These are phyloP conservation scores for Macaranga tanarius DNA, from an alignment of 441 rosid species.

Conservation along the genomic window DNA sequence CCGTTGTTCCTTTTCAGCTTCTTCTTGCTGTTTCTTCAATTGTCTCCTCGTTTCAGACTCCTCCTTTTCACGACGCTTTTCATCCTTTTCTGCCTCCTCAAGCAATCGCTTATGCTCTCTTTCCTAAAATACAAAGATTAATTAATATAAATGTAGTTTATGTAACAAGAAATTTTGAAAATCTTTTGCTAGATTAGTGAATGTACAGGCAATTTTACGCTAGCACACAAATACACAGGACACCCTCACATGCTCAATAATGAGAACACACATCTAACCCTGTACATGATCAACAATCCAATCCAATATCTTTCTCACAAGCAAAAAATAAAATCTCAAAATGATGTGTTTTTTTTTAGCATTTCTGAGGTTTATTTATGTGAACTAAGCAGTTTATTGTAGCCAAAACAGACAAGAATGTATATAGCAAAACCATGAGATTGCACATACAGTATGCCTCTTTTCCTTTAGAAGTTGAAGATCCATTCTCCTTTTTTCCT, in stretches of 20 bases:
- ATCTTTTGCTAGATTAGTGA: background rate
- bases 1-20: conserved; percentile 65
- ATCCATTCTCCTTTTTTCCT: conserved; percentile 69
- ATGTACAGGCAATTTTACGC: background rate
- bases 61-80: conserved; percentile 60
- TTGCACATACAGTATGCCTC: conserved; percentile 49
- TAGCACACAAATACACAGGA: too few relatives aligned
- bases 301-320: background rate
- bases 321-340: background rate
- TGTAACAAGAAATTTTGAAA: background rate
- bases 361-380: background rate
- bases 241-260: background rate
- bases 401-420: background rate
- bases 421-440: background rate
- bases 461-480: conserved; percentile 62
- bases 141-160: background rate
- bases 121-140: conserved; percentile 44
- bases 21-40: conserved; percentile 71
- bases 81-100: conserved; percentile 59
- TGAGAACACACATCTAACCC: background rate
- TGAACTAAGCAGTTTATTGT: background rate
- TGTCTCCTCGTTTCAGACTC: conserved; percentile 59
- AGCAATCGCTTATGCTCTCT: conserved; percentile 62
- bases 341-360: too few relatives aligned
- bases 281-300: background rate